Percentiles rank a stretch among this genome's conserved stretches.
Conservation (phyloP, 2,329 filamentous ascomycete species). For the Colletotrichum spinosum region DNA sequence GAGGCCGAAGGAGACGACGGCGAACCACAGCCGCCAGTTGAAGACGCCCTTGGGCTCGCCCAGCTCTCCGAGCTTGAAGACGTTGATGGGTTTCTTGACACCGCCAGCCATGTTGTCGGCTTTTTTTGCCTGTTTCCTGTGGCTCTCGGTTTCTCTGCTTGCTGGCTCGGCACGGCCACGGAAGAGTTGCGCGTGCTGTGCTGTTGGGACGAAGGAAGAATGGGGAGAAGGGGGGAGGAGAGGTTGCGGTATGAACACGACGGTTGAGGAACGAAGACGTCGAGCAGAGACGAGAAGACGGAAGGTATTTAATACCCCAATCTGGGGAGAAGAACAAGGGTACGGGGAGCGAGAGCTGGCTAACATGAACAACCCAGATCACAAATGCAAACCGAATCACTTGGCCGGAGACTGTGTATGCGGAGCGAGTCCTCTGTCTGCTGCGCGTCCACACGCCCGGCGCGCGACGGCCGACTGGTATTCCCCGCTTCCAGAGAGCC, state of each 20-base stretch:
- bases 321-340: background rate
- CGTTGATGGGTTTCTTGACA: constrained; percentile 67
- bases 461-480: constrained; percentile 1
- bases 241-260: constrained; percentile 29
- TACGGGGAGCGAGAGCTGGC: background rate
- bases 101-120: constrained; percentile 45
- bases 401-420: too few species aligned
- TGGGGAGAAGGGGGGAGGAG: background rate
- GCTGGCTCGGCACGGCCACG: constrained; percentile 16
- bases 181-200: background rate
- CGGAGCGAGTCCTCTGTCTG: too few species aligned
- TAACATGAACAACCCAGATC: constrained; percentile 20
- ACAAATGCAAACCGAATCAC: constrained; percentile 12
- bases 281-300: constrained; percentile 1
- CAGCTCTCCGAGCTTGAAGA: constrained; percentile 73
- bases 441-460: too few species aligned
- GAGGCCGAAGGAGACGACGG: constrained; percentile 78
- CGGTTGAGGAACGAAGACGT: constrained; percentile 6
- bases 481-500: constrained; percentile 5
- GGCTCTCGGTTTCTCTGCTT: background rate
- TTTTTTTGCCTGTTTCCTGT: background rate
- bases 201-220: background rate
- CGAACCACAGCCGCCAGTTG: constrained; percentile 84
- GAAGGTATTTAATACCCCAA: constrained; percentile 29
- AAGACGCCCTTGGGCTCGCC: constrained; percentile 77